Evolutionary conservation across 495 filamentous ascomycete genomes (phyloP).

Genomic region (Corynascus novoguineensis): DNA sequence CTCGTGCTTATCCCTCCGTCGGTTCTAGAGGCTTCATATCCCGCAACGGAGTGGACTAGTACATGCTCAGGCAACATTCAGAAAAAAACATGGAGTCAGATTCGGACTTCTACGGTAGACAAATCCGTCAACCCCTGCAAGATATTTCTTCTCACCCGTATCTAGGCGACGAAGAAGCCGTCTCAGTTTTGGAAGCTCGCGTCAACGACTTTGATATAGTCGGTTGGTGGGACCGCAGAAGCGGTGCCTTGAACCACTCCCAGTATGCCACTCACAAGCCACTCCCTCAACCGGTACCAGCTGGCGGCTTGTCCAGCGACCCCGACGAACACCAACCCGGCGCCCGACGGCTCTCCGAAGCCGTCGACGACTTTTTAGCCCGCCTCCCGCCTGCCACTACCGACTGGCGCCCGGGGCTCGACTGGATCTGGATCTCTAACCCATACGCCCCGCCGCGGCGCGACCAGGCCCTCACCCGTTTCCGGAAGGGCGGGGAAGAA

Average conservation of each 20-base stretch:
- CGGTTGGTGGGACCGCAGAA: constrained; percentile 28
- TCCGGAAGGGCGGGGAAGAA: constrained; percentile 32
- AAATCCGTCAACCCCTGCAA: background rate
- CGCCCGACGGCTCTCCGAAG: constrained; percentile 54
- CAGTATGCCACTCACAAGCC: constrained; percentile 10
- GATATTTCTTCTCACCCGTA: constrained; percentile 17
- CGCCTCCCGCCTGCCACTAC: constrained; percentile 63
- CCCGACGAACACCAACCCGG: constrained; percentile 35
- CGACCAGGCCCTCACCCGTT: constrained; percentile 16
- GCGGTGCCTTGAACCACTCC: background rate
- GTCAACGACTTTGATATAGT: constrained; percentile 39
- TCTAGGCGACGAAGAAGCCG: constrained; percentile 50
- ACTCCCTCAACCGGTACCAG: background rate
- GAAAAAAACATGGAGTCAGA: constrained; percentile 55
- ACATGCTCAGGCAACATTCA: too few relatives aligned
- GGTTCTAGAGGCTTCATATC: too few relatives aligned
- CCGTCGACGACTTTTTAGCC: constrained; percentile 54
- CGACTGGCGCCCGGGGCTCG: constrained; percentile 28
- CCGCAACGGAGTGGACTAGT: too few relatives aligned
- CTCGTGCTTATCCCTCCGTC: too few relatives aligned
- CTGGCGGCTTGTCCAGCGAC: constrained; percentile 36
- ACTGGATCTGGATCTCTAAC: constrained; percentile 66
- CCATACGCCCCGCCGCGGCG: constrained; percentile 35
- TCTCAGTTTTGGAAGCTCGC: constrained; percentile 28
- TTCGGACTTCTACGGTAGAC: constrained; percentile 65